Conservation (phyloP, 2,329 filamentous ascomycete genomes). For the Microdochium nivale region DNA sequence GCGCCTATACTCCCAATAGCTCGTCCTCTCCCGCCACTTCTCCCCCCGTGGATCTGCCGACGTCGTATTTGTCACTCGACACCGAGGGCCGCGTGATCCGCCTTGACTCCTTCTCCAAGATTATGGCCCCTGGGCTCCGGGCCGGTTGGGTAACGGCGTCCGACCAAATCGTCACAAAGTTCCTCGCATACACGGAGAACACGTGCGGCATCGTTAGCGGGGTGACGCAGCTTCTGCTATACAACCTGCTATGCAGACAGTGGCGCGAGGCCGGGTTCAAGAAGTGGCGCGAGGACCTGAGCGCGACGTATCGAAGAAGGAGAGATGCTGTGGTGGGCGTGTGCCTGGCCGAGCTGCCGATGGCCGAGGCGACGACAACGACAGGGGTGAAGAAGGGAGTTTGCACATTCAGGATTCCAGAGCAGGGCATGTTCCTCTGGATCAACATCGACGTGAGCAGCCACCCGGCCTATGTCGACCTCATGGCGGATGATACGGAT, state of each 20-base stretch:
- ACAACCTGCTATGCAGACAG: neutral
- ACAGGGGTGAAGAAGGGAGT: slow-evolving; percentile 8
- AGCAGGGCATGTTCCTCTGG: slow-evolving; percentile 24
- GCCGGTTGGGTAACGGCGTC: slow-evolving; percentile 52
- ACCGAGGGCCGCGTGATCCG: slow-evolving; percentile 60
- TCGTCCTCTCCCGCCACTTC: slow-evolving; percentile 32
- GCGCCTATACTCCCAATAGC: neutral
- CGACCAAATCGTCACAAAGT: slow-evolving; percentile 18
- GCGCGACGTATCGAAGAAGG: slow-evolving; percentile 49
- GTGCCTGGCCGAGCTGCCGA: slow-evolving; percentile 8
- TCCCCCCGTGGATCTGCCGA: slow-evolving; percentile 35
- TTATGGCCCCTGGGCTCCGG: slow-evolving; percentile 57
- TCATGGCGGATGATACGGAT: neutral
- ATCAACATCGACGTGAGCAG: slow-evolving; percentile 5
- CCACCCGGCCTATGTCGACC: neutral
- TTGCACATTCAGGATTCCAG: slow-evolving; percentile 19
- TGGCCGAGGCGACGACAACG: neutral
- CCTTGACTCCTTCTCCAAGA: slow-evolving; percentile 64
- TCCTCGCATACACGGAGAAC: slow-evolving; percentile 15
- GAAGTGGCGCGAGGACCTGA: neutral
- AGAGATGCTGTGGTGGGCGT: slow-evolving; percentile 18
- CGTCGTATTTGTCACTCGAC: slow-evolving; percentile 55
- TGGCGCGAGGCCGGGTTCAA: neutral
- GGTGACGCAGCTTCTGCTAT: neutral
- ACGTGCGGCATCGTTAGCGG: neutral